Conservation (phyloP, 805 yeast genomes). For the Starmera caribaea region DNA sequence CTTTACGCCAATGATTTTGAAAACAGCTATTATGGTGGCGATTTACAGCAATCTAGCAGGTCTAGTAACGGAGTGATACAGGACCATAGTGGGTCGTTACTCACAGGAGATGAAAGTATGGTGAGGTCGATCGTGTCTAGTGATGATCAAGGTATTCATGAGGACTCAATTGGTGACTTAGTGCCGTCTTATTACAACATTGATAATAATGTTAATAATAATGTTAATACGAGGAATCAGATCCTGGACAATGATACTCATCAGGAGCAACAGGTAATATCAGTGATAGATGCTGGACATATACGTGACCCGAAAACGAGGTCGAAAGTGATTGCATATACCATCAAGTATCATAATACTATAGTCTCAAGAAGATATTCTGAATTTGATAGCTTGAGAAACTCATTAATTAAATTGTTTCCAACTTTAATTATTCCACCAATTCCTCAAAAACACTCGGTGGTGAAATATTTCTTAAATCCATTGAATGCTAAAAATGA, state of each 20-base stretch:
- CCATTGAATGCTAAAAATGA: constrained; percentile 35
- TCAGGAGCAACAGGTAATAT: no score
- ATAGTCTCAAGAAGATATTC: constrained; percentile 76
- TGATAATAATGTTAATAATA: no score
- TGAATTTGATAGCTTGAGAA: constrained; percentile 80
- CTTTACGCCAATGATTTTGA: constrained; percentile 16
- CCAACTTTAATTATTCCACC: constrained; percentile 87
- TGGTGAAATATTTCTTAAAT: constrained; percentile 34
- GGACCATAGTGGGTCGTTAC: no score
- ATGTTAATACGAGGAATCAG: no score
- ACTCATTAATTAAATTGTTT: constrained; percentile 56
- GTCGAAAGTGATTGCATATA: constrained; percentile 64
- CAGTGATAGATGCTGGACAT: constrained; percentile 48
- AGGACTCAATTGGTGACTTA: no score
- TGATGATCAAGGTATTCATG: no score
- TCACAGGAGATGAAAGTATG: background rate
- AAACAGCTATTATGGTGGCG: constrained; percentile 1
- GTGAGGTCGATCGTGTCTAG: background rate
- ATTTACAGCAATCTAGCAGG: constrained; percentile 1
- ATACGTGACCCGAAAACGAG: constrained; percentile 49
- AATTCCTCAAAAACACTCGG: constrained; percentile 79
- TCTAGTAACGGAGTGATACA: no score
- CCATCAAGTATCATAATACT: constrained; percentile 47
- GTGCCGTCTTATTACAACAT: no score
- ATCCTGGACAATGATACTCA: no score